A percentile compares a stretch with the other conserved stretches of the same genome.
Evolutionary conservation across 176 grass and related monocot species (phyloP).

Genomic region (Oryza glumipatula): DNA sequence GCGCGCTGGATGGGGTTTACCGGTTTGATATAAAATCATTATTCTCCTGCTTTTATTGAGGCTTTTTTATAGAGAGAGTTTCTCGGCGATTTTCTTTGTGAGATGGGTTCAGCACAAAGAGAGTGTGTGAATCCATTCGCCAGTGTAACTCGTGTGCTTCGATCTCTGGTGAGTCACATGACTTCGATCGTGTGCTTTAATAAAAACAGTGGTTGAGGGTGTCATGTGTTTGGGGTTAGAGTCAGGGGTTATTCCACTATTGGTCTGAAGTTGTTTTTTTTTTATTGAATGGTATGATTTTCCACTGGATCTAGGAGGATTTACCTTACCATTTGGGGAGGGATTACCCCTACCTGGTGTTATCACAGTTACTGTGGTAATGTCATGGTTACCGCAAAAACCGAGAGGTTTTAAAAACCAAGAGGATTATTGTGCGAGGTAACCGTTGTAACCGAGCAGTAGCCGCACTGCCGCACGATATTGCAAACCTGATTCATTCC

Average conservation of each 20-base stretch:
- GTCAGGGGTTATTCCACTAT: not conserved
- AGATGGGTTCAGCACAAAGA: conserved; percentile 24
- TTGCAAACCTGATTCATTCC: not conserved
- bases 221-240: not conserved
- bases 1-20: not conserved
- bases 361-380: too few species aligned
- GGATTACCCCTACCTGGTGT: too few species aligned
- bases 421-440: too few species aligned
- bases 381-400: too few species aligned
- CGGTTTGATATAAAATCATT: not conserved
- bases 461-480: too few species aligned
- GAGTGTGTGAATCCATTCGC: not conserved
- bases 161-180: not conserved
- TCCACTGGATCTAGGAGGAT: not conserved
- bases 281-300: not conserved
- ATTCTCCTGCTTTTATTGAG: not conserved
- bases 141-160: not conserved
- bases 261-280: not conserved
- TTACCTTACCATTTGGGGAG: too few species aligned
- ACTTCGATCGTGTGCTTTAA: too few species aligned
- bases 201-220: too few species aligned
- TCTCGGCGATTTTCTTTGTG: not conserved
- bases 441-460: too few species aligned
- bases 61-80: conserved; percentile 10
- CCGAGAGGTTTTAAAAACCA: too few species aligned